A percentile compares a stretch with the other conserved stretches of the same genome.
Evolutionary conservation across 164 flowering plant genomes (phyloP).

Genomic region (Stephania cephalantha): DNA sequence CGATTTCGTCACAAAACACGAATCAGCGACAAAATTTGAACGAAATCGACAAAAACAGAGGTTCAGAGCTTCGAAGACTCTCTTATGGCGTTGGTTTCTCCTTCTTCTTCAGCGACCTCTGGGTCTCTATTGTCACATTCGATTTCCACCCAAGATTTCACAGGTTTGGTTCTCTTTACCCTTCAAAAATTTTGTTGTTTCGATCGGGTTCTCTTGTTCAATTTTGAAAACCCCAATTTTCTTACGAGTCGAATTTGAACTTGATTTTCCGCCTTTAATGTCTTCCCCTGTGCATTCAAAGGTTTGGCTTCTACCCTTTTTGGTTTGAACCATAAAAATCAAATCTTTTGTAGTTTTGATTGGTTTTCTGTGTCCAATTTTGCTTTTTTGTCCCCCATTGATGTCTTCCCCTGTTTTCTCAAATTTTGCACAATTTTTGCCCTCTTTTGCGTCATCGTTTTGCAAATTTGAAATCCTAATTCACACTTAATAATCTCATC

Average conservation of each 20-base stretch:
- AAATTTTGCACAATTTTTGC: too few relatives aligned
- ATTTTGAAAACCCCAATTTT: background rate
- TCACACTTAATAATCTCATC: too few relatives aligned
- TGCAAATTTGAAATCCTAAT: background rate
- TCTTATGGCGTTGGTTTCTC: conserved; percentile 20
- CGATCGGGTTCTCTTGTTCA: background rate
- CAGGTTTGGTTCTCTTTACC: conserved; percentile 11
- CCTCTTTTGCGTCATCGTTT: background rate
- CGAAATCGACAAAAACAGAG: background rate
- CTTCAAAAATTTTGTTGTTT: too few relatives aligned
- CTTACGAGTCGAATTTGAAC: background rate
- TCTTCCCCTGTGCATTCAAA: too few relatives aligned
- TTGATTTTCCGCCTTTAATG: too few relatives aligned
- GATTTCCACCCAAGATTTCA: conserved; percentile 22
- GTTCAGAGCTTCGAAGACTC: background rate
- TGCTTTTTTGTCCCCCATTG: too few relatives aligned
- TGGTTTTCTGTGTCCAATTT: too few relatives aligned
- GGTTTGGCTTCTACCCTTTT: too few relatives aligned
- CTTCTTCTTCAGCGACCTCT: conserved; percentile 34
- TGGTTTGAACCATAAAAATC: too few relatives aligned
- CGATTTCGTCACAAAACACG: too few relatives aligned
- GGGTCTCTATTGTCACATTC: conserved; percentile 28
- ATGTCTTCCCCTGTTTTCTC: too few relatives aligned
- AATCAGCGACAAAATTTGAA: background rate
- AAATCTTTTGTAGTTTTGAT: too few relatives aligned